These are phyloP conservation scores for Beta corolliflora DNA, from an alignment of 179 eudicot species.

Conservation along the genomic window DNA sequence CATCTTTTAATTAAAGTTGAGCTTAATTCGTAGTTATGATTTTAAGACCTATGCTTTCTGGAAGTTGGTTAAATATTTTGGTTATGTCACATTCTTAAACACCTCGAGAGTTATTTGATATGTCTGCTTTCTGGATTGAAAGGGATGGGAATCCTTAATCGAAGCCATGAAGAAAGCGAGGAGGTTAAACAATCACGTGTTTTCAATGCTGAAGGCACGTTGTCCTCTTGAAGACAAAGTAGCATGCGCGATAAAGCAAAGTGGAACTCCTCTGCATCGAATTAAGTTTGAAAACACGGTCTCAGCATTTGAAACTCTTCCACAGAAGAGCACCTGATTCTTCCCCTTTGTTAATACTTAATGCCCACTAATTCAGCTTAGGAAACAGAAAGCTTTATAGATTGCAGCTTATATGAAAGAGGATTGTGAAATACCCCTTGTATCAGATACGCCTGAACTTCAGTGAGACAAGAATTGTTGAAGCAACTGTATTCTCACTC, in stretches of 20 bases:
- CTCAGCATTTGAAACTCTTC: slow-evolving; percentile 95
- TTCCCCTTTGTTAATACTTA: not conserved
- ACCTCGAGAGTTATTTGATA: not conserved
- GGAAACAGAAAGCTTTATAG: slow-evolving; percentile 8
- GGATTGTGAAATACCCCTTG: not conserved
- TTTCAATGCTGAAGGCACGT: slow-evolving; percentile 97
- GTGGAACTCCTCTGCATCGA: slow-evolving; percentile 92
- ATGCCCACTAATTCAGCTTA: not conserved
- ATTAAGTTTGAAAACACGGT: slow-evolving; percentile 92
- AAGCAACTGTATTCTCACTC: not conserved
- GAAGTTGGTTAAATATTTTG: not conserved
- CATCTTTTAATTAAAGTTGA: not conserved
- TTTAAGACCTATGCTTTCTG: not conserved
- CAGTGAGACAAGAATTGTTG: not conserved
- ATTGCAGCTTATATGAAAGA: slow-evolving; percentile 8
- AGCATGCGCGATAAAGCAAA: slow-evolving; percentile 98
- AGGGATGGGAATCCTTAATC: slow-evolving; percentile 77
- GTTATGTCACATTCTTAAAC: not conserved
- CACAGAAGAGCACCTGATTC: slow-evolving; percentile 72
- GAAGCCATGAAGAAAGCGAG: slow-evolving; percentile 98
- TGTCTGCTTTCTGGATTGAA: slow-evolving; percentile 21
- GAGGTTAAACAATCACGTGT: slow-evolving; percentile 90
- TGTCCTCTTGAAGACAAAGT: slow-evolving; percentile 98
- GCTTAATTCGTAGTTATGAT: not conserved
- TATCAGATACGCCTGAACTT: not conserved